These are phyloP conservation scores for Byssothecium circinans DNA, from an alignment of 2,329 filamentous ascomycete genomes.

Conservation along the genomic window DNA sequence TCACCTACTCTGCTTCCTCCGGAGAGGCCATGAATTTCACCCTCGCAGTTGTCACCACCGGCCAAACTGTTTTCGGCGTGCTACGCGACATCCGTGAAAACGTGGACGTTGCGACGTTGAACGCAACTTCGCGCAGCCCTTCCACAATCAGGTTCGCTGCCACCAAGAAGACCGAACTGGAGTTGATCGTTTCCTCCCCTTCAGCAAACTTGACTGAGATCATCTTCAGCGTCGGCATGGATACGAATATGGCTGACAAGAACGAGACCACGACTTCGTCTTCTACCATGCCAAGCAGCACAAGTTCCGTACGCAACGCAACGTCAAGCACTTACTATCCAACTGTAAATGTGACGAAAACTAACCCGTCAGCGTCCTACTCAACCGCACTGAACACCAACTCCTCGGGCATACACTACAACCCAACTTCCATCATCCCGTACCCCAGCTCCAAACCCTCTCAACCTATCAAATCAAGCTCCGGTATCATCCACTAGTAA, in stretches of 20 bases:
- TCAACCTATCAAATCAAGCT: background rate
- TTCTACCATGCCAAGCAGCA: background rate
- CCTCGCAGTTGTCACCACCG: background rate
- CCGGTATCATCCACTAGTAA: background rate
- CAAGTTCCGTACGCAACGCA: background rate
- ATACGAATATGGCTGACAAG: constrained; percentile 1
- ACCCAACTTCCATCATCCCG: background rate
- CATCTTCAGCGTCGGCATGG: background rate
- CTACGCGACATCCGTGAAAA: background rate
- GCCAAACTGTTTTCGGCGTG: background rate
- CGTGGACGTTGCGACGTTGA: background rate
- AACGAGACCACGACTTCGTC: background rate
- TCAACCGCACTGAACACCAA: background rate
- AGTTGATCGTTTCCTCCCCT: background rate
- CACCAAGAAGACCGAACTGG: background rate
- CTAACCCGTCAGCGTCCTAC: background rate
- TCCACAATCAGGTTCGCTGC: background rate
- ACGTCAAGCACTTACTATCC: background rate
- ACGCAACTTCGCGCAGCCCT: background rate
- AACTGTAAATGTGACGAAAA: background rate
- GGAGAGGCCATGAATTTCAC: background rate
- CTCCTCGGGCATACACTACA: no score
- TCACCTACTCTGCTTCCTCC: background rate
- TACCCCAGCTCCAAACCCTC: background rate
- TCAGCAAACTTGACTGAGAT: background rate